Percentiles rank a stretch among this genome's conserved stretches.
These are phyloP conservation scores for Alnus glutinosa DNA, from an alignment of 306 rosid species.

Conservation along the genomic window DNA sequence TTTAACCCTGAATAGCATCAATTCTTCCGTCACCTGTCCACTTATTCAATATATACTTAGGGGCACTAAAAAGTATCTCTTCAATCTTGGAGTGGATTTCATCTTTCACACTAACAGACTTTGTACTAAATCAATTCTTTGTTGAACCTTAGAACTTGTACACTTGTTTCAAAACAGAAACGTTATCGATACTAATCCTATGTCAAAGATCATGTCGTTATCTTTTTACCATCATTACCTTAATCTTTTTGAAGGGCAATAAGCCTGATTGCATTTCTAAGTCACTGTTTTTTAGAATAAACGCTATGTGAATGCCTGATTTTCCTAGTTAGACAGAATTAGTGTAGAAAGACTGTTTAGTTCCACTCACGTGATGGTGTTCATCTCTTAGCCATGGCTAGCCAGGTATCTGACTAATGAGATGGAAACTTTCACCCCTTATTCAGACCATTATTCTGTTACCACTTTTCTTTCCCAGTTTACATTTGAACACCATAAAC, in stretches of 20 bases:
- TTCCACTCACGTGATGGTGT: background rate
- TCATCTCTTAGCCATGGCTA: background rate
- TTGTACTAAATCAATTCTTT: background rate
- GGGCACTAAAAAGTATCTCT: background rate
- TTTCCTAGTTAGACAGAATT: background rate
- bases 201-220: background rate
- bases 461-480: background rate
- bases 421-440: background rate
- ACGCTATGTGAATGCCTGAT: background rate
- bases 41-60: background rate
- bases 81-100: background rate
- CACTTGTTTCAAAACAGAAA: background rate
- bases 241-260: background rate
- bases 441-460: background rate
- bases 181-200: background rate
- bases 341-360: background rate
- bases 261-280: background rate
- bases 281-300: background rate
- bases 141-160: background rate
- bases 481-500: background rate
- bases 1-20: background rate
- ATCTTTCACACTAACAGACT: background rate
- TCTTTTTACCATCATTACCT: background rate
- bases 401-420: background rate
- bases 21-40: background rate